phyloP scores from a whole-genome alignment of 306 rosid species.

The Dicorynia guianensis region DNA sequence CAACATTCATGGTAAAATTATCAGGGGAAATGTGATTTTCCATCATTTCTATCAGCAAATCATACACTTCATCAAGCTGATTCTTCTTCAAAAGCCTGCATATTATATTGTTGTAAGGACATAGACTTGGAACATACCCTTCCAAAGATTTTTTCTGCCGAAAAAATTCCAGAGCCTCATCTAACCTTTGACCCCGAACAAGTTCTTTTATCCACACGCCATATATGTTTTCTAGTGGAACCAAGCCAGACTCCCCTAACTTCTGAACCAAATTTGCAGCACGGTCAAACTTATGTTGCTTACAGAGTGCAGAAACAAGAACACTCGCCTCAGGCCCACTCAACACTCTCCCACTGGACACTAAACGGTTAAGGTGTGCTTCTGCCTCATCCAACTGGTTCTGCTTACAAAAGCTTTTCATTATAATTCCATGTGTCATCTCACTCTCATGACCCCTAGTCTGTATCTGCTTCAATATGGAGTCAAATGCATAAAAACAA shows the following conservation, averaged over 20 bases:
- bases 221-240: constrained; percentile 53
- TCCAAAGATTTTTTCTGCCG: constrained; percentile 52
- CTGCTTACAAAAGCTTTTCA: constrained; percentile 67
- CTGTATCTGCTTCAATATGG: constrained; percentile 58
- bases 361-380: constrained; percentile 45
- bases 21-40: constrained; percentile 62
- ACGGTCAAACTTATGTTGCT: constrained; percentile 48
- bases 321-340: constrained; percentile 48
- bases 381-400: constrained; percentile 65
- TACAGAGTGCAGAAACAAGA: constrained; percentile 64
- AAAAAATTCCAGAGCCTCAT: constrained; percentile 67
- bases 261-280: constrained; percentile 61
- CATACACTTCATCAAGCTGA: constrained; percentile 63
- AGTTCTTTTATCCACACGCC: constrained; percentile 68
- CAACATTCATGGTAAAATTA: constrained; percentile 71
- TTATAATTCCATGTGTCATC: constrained; percentile 47
- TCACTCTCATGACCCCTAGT: constrained; percentile 56
- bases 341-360: constrained; percentile 42
- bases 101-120: constrained; percentile 66
- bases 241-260: constrained; percentile 47
- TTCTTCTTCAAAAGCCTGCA: constrained; percentile 67
- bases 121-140: constrained; percentile 60
- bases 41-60: constrained; percentile 81
- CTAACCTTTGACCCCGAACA: constrained; percentile 59
- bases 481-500: constrained; percentile 53